A percentile compares a stretch with the other conserved stretches of the same genome.
Conservation (phyloP, 2,329 filamentous ascomycete genomes). For the Exophiala sideris region DNA sequence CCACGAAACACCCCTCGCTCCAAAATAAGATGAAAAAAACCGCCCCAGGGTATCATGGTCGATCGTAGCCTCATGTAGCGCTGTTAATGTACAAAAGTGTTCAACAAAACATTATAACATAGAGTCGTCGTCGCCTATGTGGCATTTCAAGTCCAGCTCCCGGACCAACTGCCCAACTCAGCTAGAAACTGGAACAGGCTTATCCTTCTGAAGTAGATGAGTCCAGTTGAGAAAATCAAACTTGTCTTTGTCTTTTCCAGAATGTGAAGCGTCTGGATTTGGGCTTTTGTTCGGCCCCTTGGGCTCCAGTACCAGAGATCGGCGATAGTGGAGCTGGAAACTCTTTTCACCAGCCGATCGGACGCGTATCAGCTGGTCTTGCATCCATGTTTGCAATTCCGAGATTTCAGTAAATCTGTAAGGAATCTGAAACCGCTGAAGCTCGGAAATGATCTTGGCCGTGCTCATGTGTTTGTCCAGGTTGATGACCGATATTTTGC, state of each 20-base stretch:
- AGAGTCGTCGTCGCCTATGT: neutral
- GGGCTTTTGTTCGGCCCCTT: conserved; percentile 32
- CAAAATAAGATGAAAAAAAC: too few species aligned
- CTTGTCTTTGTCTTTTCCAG: conserved; percentile 47
- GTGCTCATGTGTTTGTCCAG: conserved; percentile 96
- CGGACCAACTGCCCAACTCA: neutral
- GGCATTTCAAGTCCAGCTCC: neutral
- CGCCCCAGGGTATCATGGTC: too few species aligned
- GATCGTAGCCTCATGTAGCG: too few species aligned
- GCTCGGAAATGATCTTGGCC: conserved; percentile 89
- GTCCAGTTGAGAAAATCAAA: conserved; percentile 54
- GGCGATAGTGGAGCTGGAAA: conserved; percentile 70
- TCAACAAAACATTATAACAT: conserved; percentile 12
- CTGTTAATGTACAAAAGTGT: too few species aligned
- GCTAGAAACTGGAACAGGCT: conserved; percentile 14
- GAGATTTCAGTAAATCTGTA: conserved; percentile 79
- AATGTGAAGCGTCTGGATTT: conserved; percentile 28
- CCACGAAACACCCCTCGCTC: too few species aligned
- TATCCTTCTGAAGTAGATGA: conserved; percentile 30
- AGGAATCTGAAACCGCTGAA: conserved; percentile 93
- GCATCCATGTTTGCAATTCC: conserved; percentile 91
- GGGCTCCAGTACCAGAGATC: conserved; percentile 80
- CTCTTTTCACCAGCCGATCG: conserved; percentile 61
- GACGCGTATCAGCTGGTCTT: conserved; percentile 74
- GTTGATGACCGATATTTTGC: conserved; percentile 78